A percentile compares a stretch with the other conserved stretches of the same genome.
These are phyloP conservation scores for Cladosporium sp. DNA, from an alignment of 2,329 filamentous ascomycete genomes.

Conservation along the genomic window DNA sequence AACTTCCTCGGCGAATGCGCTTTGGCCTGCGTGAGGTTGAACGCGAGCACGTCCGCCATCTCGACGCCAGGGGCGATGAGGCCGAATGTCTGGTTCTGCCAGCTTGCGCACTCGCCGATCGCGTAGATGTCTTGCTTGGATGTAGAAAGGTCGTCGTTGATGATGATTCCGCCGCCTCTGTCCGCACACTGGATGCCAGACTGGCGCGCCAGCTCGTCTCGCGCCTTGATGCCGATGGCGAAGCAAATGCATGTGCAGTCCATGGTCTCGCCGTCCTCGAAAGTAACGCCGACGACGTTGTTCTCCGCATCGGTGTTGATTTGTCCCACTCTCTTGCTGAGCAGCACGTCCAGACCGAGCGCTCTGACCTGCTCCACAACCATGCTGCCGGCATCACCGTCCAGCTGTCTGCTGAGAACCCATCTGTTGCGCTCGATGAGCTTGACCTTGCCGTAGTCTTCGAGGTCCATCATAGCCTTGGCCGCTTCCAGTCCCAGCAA, in stretches of 20 bases:
- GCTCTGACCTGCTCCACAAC: conserved; percentile 73
- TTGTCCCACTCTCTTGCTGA: conserved; percentile 66
- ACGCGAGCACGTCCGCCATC: conserved; percentile 86
- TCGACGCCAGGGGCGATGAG: conserved; percentile 85
- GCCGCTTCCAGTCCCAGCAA: conserved; percentile 81
- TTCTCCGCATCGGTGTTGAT: conserved; percentile 64
- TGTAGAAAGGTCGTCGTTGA: conserved; percentile 62
- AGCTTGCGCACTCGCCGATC: conserved; percentile 86
- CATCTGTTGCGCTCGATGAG: conserved; percentile 77
- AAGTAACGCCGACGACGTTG: conserved; percentile 64
- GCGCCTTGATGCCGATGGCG: conserved; percentile 76
- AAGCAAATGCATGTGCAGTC: conserved; percentile 80
- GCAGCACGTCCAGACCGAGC: conserved; percentile 73
- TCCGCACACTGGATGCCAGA: conserved; percentile 68
- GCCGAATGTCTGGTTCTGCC: conserved; percentile 79
- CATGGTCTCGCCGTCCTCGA: conserved; percentile 74
- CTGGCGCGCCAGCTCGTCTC: conserved; percentile 67
- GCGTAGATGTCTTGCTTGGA: conserved; percentile 71
- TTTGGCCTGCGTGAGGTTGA: conserved; percentile 81
- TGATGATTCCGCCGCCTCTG: conserved; percentile 68
- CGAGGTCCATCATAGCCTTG: conserved; percentile 83
- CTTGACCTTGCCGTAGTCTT: conserved; percentile 66
- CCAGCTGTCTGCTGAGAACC: conserved; percentile 76
- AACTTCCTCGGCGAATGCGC: conserved; percentile 64
- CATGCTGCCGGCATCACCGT: conserved; percentile 71